Evolutionary conservation across 495 filamentous ascomycete species (phyloP).

Genomic region (Articulospora tetracladia): DNA sequence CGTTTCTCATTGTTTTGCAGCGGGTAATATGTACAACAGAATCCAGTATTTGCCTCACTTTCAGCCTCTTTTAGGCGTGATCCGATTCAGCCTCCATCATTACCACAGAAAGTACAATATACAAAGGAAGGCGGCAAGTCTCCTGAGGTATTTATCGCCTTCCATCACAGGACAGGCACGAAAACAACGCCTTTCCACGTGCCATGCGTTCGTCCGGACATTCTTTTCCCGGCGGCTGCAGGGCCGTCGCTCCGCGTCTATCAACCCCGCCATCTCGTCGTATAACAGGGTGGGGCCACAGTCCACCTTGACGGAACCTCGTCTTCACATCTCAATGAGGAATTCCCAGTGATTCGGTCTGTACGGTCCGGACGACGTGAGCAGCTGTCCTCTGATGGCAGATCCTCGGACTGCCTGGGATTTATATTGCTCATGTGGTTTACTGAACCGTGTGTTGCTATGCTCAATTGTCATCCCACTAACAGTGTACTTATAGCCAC

Average conservation of each 20-base stretch:
- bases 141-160: not conserved
- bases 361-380: conserved; percentile 18
- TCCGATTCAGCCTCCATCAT: not conserved
- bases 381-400: not conserved
- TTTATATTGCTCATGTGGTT: not conserved
- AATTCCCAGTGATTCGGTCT: conserved; percentile 14
- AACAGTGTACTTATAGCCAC: not conserved
- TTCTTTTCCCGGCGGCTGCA: conserved; percentile 2
- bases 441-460: not conserved
- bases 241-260: conserved; percentile 8
- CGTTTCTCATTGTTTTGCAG: not conserved
- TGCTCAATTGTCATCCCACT: conserved; percentile 2
- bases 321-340: conserved; percentile 3
- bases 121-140: too few species aligned
- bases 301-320: conserved; percentile 1
- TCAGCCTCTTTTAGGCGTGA: not conserved
- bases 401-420: not conserved
- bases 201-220: not conserved
- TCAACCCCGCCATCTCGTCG: conserved; percentile 14
- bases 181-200: conserved; percentile 11
- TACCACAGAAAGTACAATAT: too few species aligned
- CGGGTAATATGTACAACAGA: not conserved
- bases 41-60: not conserved
- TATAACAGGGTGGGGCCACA: conserved; percentile 4
- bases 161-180: not conserved